Percentiles rank a stretch among this genome's conserved stretches.
Conservation (phyloP, 2,329 filamentous ascomycete species). For the Trichoderma oligosporum region DNA sequence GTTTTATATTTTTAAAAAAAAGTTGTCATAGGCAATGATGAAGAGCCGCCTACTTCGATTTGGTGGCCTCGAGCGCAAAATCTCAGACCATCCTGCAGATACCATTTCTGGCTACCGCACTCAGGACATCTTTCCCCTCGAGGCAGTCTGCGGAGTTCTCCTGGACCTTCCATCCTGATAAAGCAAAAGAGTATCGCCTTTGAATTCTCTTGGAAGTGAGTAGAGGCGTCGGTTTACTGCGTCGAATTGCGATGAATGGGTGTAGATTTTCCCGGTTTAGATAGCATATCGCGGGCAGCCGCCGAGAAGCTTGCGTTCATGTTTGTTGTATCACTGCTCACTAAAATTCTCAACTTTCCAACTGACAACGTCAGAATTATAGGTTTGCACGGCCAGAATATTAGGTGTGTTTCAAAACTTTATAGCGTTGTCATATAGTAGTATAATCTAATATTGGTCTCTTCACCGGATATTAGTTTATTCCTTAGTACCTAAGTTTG, state of each 20-base stretch:
- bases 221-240: neutral
- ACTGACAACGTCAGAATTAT: no score
- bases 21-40: neutral
- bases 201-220: neutral
- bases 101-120: conserved; percentile 70
- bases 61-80: conserved; percentile 80
- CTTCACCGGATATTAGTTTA: no score
- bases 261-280: conserved; percentile 3
- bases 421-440: no score
- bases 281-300: neutral
- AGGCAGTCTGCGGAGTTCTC: conserved; percentile 49
- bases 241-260: neutral
- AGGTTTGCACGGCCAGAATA: no score
- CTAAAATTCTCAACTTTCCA: no score
- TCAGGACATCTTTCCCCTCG: conserved; percentile 53
- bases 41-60: conserved; percentile 57
- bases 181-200: neutral
- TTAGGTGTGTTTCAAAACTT: no score
- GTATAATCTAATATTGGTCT: no score
- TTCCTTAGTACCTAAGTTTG: no score
- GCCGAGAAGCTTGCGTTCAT: conserved; percentile 2
- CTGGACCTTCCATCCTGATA: conserved; percentile 38
- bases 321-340: neutral
- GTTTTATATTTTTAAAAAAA: neutral
- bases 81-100: conserved; percentile 69